phyloP scores from a whole-genome alignment of 805 yeast species.

The Zygosaccharomyces bisporus region DNA sequence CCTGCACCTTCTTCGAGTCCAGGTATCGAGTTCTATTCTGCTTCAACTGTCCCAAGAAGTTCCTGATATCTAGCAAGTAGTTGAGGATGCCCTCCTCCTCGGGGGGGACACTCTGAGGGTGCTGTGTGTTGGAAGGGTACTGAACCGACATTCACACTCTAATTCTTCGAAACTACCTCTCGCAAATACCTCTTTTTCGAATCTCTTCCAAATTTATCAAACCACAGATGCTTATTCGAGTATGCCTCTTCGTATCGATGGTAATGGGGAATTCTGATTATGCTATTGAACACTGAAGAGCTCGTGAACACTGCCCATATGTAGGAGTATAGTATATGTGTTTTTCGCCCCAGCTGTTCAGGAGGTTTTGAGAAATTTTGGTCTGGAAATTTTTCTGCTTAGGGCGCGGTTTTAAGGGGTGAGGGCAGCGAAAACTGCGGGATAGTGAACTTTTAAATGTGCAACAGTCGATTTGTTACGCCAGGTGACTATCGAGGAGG shows the following conservation, averaged over 20 bases:
- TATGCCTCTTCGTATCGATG: not conserved
- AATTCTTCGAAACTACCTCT: not conserved
- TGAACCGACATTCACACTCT: not conserved
- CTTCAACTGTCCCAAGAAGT: slow-evolving; percentile 46
- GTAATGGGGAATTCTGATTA: not conserved
- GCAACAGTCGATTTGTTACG: not conserved
- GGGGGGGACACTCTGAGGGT: slow-evolving; percentile 37
- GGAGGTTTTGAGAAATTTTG: slow-evolving; percentile 5
- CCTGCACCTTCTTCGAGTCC: slow-evolving; percentile 63
- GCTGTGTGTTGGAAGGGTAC: slow-evolving; percentile 14
- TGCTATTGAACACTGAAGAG: not conserved
- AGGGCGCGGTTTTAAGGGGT: not conserved
- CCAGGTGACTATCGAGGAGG: not conserved
- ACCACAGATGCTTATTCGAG: not conserved
- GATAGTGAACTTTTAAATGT: not conserved
- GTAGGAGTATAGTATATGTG: not conserved
- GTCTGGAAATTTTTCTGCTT: slow-evolving; percentile 5
- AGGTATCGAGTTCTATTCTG: slow-evolving; percentile 62
- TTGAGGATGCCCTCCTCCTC: slow-evolving; percentile 40
- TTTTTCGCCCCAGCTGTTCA: slow-evolving; percentile 4
- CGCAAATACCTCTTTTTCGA: not conserved
- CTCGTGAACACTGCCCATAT: not conserved
- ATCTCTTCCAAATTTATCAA: not conserved
- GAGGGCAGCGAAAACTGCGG: not conserved
- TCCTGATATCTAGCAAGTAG: slow-evolving; percentile 43